Conservation (phyloP, 1,284 basidiomycete genomes). For the Agaricales sp. region DNA sequence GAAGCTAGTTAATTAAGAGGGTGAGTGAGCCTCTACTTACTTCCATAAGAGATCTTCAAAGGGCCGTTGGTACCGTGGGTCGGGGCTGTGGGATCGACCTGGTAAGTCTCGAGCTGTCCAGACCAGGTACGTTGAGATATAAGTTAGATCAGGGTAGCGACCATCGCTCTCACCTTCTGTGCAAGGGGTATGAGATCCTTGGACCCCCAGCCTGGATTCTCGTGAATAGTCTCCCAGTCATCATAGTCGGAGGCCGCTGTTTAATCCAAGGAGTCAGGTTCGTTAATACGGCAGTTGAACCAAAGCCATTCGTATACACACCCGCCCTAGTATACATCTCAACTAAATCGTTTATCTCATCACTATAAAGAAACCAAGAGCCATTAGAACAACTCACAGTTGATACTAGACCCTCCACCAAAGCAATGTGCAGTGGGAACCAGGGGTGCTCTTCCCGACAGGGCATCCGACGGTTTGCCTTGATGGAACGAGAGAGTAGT, state of each 20-base stretch:
- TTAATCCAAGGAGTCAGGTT: constrained; percentile 13
- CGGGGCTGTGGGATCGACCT: constrained; percentile 18
- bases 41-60: constrained; percentile 31
- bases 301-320: neutral
- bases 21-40: neutral
- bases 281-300: too few species aligned
- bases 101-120: constrained; percentile 41
- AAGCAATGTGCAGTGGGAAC: constrained; percentile 36
- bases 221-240: constrained; percentile 28
- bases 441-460: constrained; percentile 25
- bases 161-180: constrained; percentile 25
- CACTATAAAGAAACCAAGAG: constrained; percentile 35
- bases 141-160: neutral
- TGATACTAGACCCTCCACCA: constrained; percentile 51
- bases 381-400: constrained; percentile 36
- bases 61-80: constrained; percentile 46
- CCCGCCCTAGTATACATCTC: constrained; percentile 23
- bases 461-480: neutral
- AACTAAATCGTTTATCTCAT: constrained; percentile 18
- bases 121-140: neutral
- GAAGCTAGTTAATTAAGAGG: neutral
- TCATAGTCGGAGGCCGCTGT: constrained; percentile 34
- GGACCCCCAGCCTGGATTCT: constrained; percentile 35
- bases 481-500: neutral
- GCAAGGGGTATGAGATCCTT: constrained; percentile 31